A percentile compares a stretch with the other conserved stretches of the same genome.
These are phyloP conservation scores for Russula foetens DNA, from an alignment of 768 basidiomycete genomes.

Conservation along the genomic window DNA sequence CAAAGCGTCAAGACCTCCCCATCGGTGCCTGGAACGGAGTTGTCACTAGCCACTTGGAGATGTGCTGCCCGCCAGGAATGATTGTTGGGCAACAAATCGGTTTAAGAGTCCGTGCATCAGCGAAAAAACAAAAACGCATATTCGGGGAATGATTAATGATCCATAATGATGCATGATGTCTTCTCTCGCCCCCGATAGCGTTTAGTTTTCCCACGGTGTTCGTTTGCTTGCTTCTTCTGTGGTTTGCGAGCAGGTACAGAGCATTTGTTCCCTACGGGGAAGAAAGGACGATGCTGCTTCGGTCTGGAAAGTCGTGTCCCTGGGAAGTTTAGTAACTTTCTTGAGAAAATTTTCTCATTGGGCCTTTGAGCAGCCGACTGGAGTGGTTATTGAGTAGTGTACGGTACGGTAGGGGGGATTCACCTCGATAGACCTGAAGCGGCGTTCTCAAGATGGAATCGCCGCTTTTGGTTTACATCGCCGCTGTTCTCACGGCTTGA, in stretches of 20 bases:
- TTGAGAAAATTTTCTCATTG: background rate
- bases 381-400: no score
- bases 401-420: no score
- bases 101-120: background rate
- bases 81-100: background rate
- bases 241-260: background rate
- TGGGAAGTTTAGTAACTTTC: background rate
- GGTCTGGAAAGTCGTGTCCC: no score
- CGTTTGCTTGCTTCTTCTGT: background rate
- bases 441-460: background rate
- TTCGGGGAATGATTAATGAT: no score
- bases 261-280: background rate
- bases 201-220: background rate
- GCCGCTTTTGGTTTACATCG: background rate
- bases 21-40: background rate
- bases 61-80: background rate
- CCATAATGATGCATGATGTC: no score
- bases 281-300: background rate
- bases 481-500: background rate
- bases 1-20: background rate
- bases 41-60: background rate
- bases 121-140: no score
- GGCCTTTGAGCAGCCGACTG: no score
- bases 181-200: background rate
- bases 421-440: no score